These are phyloP conservation scores for Tuber melanosporum DNA, from an alignment of 495 filamentous ascomycete genomes.

Conservation along the genomic window DNA sequence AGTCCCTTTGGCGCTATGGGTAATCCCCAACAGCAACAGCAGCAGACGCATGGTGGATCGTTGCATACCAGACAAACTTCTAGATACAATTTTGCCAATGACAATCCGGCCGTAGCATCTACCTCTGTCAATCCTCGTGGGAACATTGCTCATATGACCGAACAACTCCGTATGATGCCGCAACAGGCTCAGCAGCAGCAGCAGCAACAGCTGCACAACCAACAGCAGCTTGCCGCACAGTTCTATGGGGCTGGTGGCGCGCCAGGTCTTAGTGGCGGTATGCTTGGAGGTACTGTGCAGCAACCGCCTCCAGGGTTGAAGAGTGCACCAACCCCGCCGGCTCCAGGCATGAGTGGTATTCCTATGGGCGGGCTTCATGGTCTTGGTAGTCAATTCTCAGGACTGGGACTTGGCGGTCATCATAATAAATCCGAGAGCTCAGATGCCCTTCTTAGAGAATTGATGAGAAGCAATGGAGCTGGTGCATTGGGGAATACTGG, in stretches of 20 bases:
- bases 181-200: slow-evolving; percentile 51
- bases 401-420: slow-evolving; percentile 34
- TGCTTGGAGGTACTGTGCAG: slow-evolving; percentile 54
- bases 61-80: slow-evolving; percentile 71
- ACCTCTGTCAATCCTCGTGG: slow-evolving; percentile 69
- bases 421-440: slow-evolving; percentile 36
- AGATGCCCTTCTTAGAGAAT: slow-evolving; percentile 33
- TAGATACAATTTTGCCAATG: slow-evolving; percentile 81
- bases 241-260: slow-evolving; percentile 52
- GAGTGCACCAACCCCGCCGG: slow-evolving; percentile 81
- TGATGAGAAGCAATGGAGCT: slow-evolving; percentile 36
- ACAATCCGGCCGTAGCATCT: slow-evolving; percentile 53
- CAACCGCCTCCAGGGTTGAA: slow-evolving; percentile 94
- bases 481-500: slow-evolving; percentile 27
- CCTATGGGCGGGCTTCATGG: slow-evolving; percentile 58
- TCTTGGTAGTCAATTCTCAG: slow-evolving; percentile 53
- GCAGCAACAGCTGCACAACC: slow-evolving; percentile 49
- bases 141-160: slow-evolving; percentile 78
- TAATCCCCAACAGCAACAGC: slow-evolving; percentile 20
- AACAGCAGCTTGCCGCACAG: slow-evolving; percentile 53
- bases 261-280: slow-evolving; percentile 28
- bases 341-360: slow-evolving; percentile 40
- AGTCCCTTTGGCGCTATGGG: slow-evolving; percentile 36
- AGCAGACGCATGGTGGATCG: slow-evolving; percentile 34
- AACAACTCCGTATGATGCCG: slow-evolving; percentile 86